Evolutionary conservation across 1,139 yeast genomes (phyloP).

Genomic region (Debaryomyces fabryi): DNA sequence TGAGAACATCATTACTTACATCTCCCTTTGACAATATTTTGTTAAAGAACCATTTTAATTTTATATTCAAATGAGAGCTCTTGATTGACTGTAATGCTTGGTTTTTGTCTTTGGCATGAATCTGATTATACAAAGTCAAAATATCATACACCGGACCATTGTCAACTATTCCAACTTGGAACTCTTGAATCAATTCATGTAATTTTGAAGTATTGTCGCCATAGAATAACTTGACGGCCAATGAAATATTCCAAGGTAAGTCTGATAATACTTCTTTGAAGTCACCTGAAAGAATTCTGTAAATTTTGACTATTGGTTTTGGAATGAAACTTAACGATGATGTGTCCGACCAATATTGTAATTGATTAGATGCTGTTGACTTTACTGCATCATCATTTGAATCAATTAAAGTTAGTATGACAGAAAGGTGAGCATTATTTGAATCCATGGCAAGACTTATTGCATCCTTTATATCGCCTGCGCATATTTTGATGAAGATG

Average conservation of each 20-base stretch:
- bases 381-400: slow-evolving; percentile 64
- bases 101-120: slow-evolving; percentile 9
- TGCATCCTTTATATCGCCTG: slow-evolving; percentile 65
- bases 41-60: slow-evolving; percentile 59
- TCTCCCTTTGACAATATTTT: slow-evolving; percentile 36
- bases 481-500: slow-evolving; percentile 55
- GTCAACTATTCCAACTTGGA: slow-evolving; percentile 12
- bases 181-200: slow-evolving; percentile 36
- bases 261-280: slow-evolving; percentile 42
- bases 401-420: slow-evolving; percentile 69
- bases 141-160: slow-evolving; percentile 23
- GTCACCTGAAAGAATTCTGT: slow-evolving; percentile 67
- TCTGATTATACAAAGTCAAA: slow-evolving; percentile 23
- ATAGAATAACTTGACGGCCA: slow-evolving; percentile 64
- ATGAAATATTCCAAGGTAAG: slow-evolving; percentile 67
- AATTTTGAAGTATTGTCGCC: slow-evolving; percentile 52
- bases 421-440: slow-evolving; percentile 69
- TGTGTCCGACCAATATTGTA: slow-evolving; percentile 63
- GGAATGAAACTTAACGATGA: slow-evolving; percentile 52
- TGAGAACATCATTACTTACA: slow-evolving; percentile 32
- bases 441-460: slow-evolving; percentile 58
- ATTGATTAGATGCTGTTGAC: slow-evolving; percentile 58
- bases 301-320: slow-evolving; percentile 53
- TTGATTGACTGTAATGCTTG: slow-evolving; percentile 14
- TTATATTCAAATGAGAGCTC: slow-evolving; percentile 23